These are phyloP conservation scores for Gnaphalium uliginosum DNA, from an alignment of 129 eudicot species.

Conservation along the genomic window DNA sequence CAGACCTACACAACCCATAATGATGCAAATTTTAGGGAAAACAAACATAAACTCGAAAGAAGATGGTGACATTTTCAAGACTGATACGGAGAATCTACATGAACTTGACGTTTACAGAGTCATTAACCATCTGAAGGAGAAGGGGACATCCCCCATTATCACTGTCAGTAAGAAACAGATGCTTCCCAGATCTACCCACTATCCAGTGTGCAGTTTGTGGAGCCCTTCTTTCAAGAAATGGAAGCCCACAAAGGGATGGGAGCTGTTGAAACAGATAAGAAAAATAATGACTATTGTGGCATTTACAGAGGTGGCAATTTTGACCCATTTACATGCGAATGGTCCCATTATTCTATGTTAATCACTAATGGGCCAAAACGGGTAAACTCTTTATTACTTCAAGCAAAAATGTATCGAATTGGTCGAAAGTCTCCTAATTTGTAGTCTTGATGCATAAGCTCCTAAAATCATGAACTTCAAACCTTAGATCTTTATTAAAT, in stretches of 20 bases:
- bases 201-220: constrained; percentile 87
- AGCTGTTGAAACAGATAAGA: constrained; percentile 44
- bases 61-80: constrained; percentile 39
- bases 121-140: constrained; percentile 76
- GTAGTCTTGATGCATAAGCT: too few species aligned
- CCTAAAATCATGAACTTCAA: too few species aligned
- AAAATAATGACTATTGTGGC: too few species aligned
- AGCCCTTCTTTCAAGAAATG: constrained; percentile 76
- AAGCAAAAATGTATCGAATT: too few species aligned
- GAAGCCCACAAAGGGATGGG: constrained; percentile 91
- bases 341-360: too few species aligned
- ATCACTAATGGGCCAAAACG: too few species aligned
- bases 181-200: constrained; percentile 95
- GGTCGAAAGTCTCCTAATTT: too few species aligned
- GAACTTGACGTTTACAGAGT: constrained; percentile 70
- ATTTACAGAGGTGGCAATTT: not conserved
- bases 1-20: constrained; percentile 51
- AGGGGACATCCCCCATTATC: constrained; percentile 86
- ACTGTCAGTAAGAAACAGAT: constrained; percentile 76
- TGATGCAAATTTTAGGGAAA: not conserved
- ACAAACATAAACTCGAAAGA: not conserved
- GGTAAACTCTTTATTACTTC: too few species aligned
- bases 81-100: constrained; percentile 15
- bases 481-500: too few species aligned
- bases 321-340: constrained; percentile 2